These are phyloP conservation scores for Globisporangium canariense DNA, from an alignment of 352 stramenopile species.

Conservation along the genomic window DNA sequence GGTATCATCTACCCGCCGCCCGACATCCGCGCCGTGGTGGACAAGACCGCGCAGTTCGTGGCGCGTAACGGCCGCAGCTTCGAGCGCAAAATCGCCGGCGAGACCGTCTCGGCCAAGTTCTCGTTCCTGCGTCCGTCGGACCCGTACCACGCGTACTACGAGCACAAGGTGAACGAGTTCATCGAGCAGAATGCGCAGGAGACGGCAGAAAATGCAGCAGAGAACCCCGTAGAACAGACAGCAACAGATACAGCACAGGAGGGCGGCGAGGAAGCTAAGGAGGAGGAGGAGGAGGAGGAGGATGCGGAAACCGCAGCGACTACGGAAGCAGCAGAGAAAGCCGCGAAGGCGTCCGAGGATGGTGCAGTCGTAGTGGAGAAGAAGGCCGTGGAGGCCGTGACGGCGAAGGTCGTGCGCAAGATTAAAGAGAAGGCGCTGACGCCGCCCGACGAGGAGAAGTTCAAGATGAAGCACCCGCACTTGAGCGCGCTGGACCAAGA, in stretches of 20 bases:
- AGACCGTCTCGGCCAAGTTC: slow-evolving; percentile 97
- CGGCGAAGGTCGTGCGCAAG: slow-evolving; percentile 88
- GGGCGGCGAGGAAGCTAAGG: slow-evolving; percentile 19
- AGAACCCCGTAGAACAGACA: slow-evolving; percentile 14
- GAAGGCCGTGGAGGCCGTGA: slow-evolving; percentile 79
- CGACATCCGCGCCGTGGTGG: slow-evolving; percentile 96
- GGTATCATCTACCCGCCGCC: slow-evolving; percentile 96
- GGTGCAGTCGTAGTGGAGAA: slow-evolving; percentile 76
- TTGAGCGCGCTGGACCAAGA: slow-evolving; percentile 94
- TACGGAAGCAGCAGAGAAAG: slow-evolving; percentile 22
- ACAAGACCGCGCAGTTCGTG: slow-evolving; percentile 99
- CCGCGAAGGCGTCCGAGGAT: slow-evolving; percentile 19
- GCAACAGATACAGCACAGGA: slow-evolving; percentile 12
- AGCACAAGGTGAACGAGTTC: slow-evolving; percentile 93
- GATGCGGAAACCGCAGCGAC: slow-evolving; percentile 15
- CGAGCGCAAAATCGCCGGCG: slow-evolving; percentile 95
- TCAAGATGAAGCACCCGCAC: slow-evolving; percentile 87
- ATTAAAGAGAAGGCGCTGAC: slow-evolving; percentile 86
- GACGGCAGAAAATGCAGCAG: slow-evolving; percentile 3
- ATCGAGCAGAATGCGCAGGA: slow-evolving; percentile 40
- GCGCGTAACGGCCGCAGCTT: slow-evolving; percentile 97
- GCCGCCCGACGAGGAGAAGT: slow-evolving; percentile 63
- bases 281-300: neutral
- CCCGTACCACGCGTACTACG: slow-evolving; percentile 99
- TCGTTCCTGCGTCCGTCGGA: slow-evolving; percentile 94